phyloP scores from a whole-genome alignment of 306 rosid genomes.

The Lathyrus aphaca region DNA sequence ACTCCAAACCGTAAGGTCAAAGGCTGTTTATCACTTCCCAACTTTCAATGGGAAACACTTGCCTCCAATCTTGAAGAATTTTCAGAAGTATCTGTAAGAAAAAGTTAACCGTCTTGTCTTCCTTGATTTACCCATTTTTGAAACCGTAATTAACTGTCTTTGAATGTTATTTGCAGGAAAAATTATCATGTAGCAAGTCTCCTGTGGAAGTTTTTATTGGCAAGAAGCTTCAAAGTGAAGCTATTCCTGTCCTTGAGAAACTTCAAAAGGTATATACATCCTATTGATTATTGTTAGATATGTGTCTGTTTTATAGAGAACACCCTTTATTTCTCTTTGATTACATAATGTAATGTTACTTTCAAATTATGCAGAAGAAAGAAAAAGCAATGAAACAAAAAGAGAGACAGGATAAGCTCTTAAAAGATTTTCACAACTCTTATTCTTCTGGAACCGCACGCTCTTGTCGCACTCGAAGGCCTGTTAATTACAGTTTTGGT shows the following conservation, averaged over 20 bases:
- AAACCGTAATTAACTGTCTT: conserved; percentile 19
- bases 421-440: conserved; percentile 43
- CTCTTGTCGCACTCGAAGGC: conserved; percentile 63
- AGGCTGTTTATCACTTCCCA: conserved; percentile 48
- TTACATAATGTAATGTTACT: neutral
- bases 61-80: conserved; percentile 77
- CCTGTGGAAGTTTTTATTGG: conserved; percentile 51
- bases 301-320: conserved; percentile 13
- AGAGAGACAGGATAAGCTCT: conserved; percentile 53
- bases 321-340: conserved; percentile 24
- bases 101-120: conserved; percentile 21
- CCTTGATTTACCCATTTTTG: neutral
- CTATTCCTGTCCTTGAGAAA: conserved; percentile 71
- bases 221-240: conserved; percentile 60
- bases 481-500: conserved; percentile 76
- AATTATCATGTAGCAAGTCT: conserved; percentile 60
- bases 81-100: conserved; percentile 66
- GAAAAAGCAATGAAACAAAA: conserved; percentile 58
- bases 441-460: conserved; percentile 54
- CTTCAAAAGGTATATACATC: conserved; percentile 55
- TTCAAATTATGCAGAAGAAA: conserved; percentile 57
- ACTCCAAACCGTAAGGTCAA: conserved; percentile 47
- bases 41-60: conserved; percentile 77
- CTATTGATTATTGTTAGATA: conserved; percentile 23
- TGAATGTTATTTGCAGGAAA: conserved; percentile 63